Evolutionary conservation across 2,329 filamentous ascomycete species (phyloP), one percentile per base, ranked within the genome.

Genomic region (Aspergillus ochraceoroseus): DNA sequence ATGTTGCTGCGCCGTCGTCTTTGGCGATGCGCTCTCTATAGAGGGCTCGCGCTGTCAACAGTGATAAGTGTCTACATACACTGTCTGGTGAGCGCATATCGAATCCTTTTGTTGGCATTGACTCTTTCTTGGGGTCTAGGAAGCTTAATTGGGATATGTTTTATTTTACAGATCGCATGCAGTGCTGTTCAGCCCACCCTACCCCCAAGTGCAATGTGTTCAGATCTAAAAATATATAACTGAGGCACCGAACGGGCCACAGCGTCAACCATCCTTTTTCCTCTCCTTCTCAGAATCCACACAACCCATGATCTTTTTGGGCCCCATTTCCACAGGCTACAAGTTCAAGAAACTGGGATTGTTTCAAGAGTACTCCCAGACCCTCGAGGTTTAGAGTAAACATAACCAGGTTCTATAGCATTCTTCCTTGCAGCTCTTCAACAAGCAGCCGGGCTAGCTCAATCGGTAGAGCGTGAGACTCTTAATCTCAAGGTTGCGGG

Each of bases 401-500:
- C 20, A 22, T 5, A 5, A 22, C 11, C 17, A 13, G 9, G 6
- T 20, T 32, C 15, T 22, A n/a, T 19, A 7, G 3, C 32, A 17
- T 20, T 17, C 32, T 7, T 6, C 11, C 3, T 15, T 14, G 15
- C 5, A 5, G 32, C 8, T 17, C 15, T 38, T 25, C 35, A 23
- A 17, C 26, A 23, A 30, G 3, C 42, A 46, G 68, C 68, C 62
- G 61, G 67, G 66, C 64, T 70, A 71, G 68, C 68, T 71, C 68
- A 71, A 71, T 71, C 66, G 68, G 60, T 66, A 71, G 63, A 66
- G 63, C 64, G 63, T 71, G 68, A 68, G 68, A 67, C 66, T 71
- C 66, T 70, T 72, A 68, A 63, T 62, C 63, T 61, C 60, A 63
- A 62, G 58, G 59, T 53, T 64, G 63, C 59, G 63, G 62, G 63